Evolutionary conservation across 768 basidiomycete genomes (phyloP), one percentile per base, ranked within the genome.

Genomic region (Leccinellum luteum): DNA sequence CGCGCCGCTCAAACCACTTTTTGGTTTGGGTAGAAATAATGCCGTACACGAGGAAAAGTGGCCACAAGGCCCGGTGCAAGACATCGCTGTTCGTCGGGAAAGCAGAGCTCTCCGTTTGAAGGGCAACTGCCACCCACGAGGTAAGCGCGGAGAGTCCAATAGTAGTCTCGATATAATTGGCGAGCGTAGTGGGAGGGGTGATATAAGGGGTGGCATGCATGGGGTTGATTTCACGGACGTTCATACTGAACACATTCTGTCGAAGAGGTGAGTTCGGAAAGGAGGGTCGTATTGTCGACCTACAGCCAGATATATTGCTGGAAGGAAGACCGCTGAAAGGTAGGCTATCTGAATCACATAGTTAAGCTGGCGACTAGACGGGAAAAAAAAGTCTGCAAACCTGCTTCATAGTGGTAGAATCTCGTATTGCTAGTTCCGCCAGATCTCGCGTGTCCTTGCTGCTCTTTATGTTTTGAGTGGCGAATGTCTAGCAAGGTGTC

Each of bases 251-350:
- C 17, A 65, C 52, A 28, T 67, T 65, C 56, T 82, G n/a, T 30
- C 72, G 66, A 30, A 54, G 17, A 12, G 45, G 41, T 71, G 8
- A 67, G 60, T 12, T 48, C 32, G 12, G 35, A 2, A 38, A 45
- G 17, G 41, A 48, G 35, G 2, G 13, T 17, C 6, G 31, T 38
- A 35, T 15, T 5, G 25, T 43, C 4, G 5, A 60, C 72, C 7
- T 60, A 71, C 70, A n/a, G 72, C 53, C 1, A 72, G 14, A 32
- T 81, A 83, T 12, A 76, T 73, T 9, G 80, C 78, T 1, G 85
- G 84, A 19, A 85, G 73, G 66, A 84, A 86, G 28, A 81, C 56
- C 81, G 83, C 81, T 0, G 83, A 79, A 7, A 86, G 66, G 55
- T 83, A 84, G 0, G 79, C 73, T 28, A 85, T 76, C 65, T 83